Percentiles rank a stretch among this genome's conserved stretches.
Evolutionary conservation across 768 basidiomycete species (phyloP).

Genomic region (Phylloporus sp.): DNA sequence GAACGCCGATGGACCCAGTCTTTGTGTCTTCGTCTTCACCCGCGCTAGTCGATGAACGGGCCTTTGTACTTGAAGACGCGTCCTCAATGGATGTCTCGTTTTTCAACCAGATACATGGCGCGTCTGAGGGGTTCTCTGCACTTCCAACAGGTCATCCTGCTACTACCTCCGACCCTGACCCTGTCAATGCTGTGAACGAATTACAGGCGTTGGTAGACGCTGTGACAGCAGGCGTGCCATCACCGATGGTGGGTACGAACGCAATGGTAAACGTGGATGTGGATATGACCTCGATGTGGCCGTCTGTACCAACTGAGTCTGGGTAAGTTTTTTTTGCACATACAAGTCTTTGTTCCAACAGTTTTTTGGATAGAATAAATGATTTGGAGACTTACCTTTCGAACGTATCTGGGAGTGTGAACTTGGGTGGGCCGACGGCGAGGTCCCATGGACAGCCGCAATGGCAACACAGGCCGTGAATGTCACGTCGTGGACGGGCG

Average conservation of each 20-base stretch:
- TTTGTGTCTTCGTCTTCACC: background rate
- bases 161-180: background rate
- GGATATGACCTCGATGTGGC: slow-evolving; percentile 61
- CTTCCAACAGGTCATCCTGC: background rate
- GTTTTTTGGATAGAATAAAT: slow-evolving; percentile 27
- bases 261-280: slow-evolving; percentile 34
- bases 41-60: background rate
- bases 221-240: background rate
- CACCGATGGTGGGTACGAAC: slow-evolving; percentile 3
- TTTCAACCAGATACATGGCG: slow-evolving; percentile 12
- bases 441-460: background rate
- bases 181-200: background rate
- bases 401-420: slow-evolving; percentile 28
- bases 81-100: slow-evolving; percentile 24
- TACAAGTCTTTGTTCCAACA: background rate
- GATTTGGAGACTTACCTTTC: slow-evolving; percentile 40
- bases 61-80: slow-evolving; percentile 3
- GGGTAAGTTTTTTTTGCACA: slow-evolving; percentile 42
- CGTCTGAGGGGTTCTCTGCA: slow-evolving; percentile 4
- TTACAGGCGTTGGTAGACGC: slow-evolving; percentile 17
- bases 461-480: background rate
- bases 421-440: slow-evolving; percentile 11
- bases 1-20: background rate
- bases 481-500: background rate
- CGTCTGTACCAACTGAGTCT: slow-evolving; percentile 53